Conservation (phyloP, 1,284 basidiomycete genomes). For the Coniferiporia sulphurascens region DNA sequence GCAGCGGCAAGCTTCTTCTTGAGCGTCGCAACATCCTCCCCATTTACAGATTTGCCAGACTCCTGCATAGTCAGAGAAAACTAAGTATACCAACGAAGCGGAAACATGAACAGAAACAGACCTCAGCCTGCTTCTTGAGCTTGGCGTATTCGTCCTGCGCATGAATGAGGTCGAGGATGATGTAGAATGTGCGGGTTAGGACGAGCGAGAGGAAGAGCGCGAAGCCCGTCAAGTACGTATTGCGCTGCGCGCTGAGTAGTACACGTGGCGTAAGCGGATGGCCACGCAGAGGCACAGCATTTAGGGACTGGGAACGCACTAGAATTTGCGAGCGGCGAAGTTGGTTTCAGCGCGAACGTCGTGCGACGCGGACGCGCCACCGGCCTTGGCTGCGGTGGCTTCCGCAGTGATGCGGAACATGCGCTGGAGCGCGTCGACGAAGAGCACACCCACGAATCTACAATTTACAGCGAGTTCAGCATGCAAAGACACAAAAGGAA, state of each 20-base stretch:
- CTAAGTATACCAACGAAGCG: neutral
- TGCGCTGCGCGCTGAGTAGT: slow-evolving; percentile 63
- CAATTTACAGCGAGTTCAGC: neutral
- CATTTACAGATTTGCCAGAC: slow-evolving; percentile 29
- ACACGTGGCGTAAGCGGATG: slow-evolving; percentile 10
- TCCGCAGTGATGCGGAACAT: slow-evolving; percentile 86
- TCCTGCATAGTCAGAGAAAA: slow-evolving; percentile 27
- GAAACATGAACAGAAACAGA: slow-evolving; percentile 26
- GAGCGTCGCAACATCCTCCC: slow-evolving; percentile 56
- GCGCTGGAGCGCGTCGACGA: slow-evolving; percentile 88
- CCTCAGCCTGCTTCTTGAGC: slow-evolving; percentile 60
- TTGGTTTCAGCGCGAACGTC: slow-evolving; percentile 81
- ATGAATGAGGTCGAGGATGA: slow-evolving; percentile 87
- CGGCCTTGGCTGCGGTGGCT: slow-evolving; percentile 64
- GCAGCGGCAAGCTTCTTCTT: slow-evolving; percentile 50
- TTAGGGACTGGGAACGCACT: slow-evolving; percentile 47
- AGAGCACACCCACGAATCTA: slow-evolving; percentile 84
- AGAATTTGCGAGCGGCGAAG: slow-evolving; percentile 88
- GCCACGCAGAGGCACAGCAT: neutral
- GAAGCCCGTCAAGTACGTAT: slow-evolving; percentile 88
- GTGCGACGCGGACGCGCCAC: slow-evolving; percentile 43
- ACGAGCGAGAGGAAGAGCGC: slow-evolving; percentile 93
- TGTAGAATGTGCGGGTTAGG: slow-evolving; percentile 88
- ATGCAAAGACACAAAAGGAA: slow-evolving; percentile 3
- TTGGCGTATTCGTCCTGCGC: slow-evolving; percentile 84